Evolutionary conservation across 495 filamentous ascomycete species (phyloP), one percentile per base, ranked within the genome.

Genomic region (Penicillium nucicola): DNA sequence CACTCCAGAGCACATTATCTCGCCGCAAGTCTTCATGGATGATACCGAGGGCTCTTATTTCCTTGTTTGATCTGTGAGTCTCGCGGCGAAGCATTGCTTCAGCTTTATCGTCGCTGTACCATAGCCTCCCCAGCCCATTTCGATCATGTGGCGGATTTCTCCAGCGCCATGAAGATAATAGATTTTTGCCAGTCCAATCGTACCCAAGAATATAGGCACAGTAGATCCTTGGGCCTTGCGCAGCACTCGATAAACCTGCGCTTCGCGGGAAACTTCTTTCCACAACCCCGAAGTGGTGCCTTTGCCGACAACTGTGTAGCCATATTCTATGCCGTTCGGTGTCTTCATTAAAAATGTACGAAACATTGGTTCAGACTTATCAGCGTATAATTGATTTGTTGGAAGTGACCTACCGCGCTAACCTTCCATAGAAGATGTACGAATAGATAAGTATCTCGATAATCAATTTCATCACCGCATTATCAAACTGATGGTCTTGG

Each of bases 281-380:
- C 67, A 65, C 20, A 68, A 67, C 6, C 42, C 48, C 1, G 34
- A 48, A 1, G 66, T 61, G 13, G 75, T 78, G 17, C 69, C 75
- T 61, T 81, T 81, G 11, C 58, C 60, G 36, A 77, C 61, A 22
- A 81, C 61, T 5, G 74, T 78, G 42, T 80, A 79, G n/a, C 72
- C 67, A 48, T 73, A 69, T n/a, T 35, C 38, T n/a, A 22, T 22
- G 20, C 20, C 46, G 46, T 50, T 50, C 15, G 18, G 48, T 43
- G 7, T 43, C 20, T 50, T 50, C 39, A 30, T 31, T 50, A 43
- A 43, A 20, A 6, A 43, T 50, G 9, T 7, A 3, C 15, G 3
- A 42, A 50, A 37, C 14, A 37, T 37, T 15, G 36, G 48, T 22
- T 22, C 20, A 22, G 20, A 3, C 20, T 43, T 7, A 50, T 43